Evolutionary conservation across 768 basidiomycete genomes (phyloP).

Genomic region (Coprinellus micaceus): DNA sequence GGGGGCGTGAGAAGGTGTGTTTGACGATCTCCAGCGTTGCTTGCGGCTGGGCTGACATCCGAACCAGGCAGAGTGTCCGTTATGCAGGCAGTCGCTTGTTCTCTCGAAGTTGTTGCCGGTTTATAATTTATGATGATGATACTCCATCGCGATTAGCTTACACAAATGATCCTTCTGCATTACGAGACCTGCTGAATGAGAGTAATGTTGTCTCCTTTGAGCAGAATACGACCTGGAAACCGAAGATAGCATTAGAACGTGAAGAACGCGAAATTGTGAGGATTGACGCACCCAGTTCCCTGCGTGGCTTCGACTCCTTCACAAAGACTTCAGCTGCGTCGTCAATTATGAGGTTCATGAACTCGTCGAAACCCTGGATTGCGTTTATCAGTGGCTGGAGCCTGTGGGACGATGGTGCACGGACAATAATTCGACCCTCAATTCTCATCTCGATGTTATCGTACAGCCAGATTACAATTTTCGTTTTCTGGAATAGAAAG

Average conservation of each 20-base stretch:
- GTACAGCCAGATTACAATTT: constrained; percentile 91
- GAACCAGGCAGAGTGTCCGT: constrained; percentile 81
- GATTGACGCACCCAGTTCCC: constrained; percentile 69
- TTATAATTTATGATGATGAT: constrained; percentile 65
- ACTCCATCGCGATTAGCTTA: not conserved
- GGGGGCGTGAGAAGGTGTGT: constrained; percentile 81
- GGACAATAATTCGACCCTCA: constrained; percentile 90
- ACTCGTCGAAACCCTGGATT: constrained; percentile 95
- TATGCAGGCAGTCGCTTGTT: constrained; percentile 76
- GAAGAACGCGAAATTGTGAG: constrained; percentile 1
- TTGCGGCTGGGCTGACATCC: not conserved
- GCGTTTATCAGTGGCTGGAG: constrained; percentile 9
- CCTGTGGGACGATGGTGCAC: constrained; percentile 5
- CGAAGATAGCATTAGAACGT: constrained; percentile 4
- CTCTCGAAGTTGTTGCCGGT: constrained; percentile 71
- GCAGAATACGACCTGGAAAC: constrained; percentile 78
- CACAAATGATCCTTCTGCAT: constrained; percentile 4
- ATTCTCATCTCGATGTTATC: constrained; percentile 97
- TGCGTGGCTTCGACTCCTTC: constrained; percentile 81
- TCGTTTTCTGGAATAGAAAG: constrained; percentile 54
- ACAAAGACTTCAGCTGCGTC: constrained; percentile 90
- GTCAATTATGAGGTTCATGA: constrained; percentile 97
- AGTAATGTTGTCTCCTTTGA: constrained; percentile 99
- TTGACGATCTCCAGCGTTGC: not conserved
- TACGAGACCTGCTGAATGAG: constrained; percentile 70